Base-by-base conservation (phyloP, 768 basidiomycete species). In the Amanita exitialis region DNA sequence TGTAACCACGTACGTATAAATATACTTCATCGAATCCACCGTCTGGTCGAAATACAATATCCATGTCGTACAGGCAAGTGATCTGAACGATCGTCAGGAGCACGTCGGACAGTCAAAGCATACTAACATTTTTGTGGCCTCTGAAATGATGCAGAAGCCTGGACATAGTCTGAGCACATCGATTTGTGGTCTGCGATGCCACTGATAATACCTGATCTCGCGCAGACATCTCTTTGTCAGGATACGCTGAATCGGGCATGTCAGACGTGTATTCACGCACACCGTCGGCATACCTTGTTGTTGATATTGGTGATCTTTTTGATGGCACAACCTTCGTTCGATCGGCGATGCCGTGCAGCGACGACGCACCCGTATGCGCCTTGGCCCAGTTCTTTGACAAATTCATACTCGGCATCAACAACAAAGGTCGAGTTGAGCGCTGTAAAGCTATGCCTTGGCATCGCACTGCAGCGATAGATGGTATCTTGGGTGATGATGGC, bases 1-100 rank as follows among this genome's bases (percentile, higher is more conserved):
- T 34, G 49, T 21, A 42, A 52, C 12, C 36, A 71, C 83, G 56
- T 56, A 90, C 88, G 59, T 92, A 90, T 61, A 90, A 83, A 66
- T 90, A 97, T 15, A 99, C 94, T 69, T 97, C 95, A 66, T 94
- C 90, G 61, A 98, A 99, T 64, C 90, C 88, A 57, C 89, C 88
- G 49, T 77, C 83, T 15, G 91, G 80, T 57, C 92, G 89, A 65
- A 94, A 89, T 41, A 99, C 91, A 47, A 97, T 91, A 63, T 96
- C 92, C 90, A 98, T 93, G 63, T 98, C 96, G 62, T 98, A 99
- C 41, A 99, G 69, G 60, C 93, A 94, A 51, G 91, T 94, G 62
- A 95, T 95, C 91, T 94, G 63, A 23, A 44, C 46, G 30, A 46
- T 42, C 57, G 56, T 67, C 51, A 59, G 59, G 44, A 57, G 53